These are phyloP conservation scores for Peronospora farinosa DNA, from an alignment of 352 stramenopile genomes.

Conservation along the genomic window DNA sequence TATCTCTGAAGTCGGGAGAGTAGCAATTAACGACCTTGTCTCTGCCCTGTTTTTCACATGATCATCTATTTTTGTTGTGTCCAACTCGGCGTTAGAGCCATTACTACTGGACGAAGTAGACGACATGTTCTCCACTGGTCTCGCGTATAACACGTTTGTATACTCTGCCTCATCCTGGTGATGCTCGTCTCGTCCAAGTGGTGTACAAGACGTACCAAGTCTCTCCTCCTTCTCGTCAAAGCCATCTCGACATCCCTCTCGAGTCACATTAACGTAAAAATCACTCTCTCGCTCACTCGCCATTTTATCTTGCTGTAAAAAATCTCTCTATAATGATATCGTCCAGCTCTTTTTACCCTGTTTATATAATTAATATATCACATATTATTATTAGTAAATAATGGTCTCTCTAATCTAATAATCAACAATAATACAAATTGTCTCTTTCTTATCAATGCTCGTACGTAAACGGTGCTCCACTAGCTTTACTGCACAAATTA, in stretches of 20 bases:
- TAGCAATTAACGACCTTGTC: neutral
- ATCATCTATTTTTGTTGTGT: conserved; percentile 1
- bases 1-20: conserved; percentile 20
- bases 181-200: neutral
- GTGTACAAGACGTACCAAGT: conserved; percentile 10
- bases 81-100: conserved; percentile 32
- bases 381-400: neutral
- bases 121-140: conserved; percentile 33
- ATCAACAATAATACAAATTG: conserved; percentile 1
- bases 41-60: conserved; percentile 6
- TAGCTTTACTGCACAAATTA: neutral
- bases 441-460: neutral
- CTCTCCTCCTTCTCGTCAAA: conserved; percentile 17
- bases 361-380: neutral
- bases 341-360: conserved; percentile 2
- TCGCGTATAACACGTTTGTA: conserved; percentile 26
- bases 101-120: conserved; percentile 59
- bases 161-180: conserved; percentile 26
- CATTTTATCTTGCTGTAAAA: conserved; percentile 1
- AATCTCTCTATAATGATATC: conserved; percentile 17
- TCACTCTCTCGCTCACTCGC: conserved; percentile 25
- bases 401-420: conserved; percentile 17
- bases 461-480: neutral
- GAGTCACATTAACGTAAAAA: conserved; percentile 34
- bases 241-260: conserved; percentile 17